These are phyloP conservation scores for Nakazawaea wyomingensis DNA, from an alignment of 805 yeast species.

Conservation along the genomic window DNA sequence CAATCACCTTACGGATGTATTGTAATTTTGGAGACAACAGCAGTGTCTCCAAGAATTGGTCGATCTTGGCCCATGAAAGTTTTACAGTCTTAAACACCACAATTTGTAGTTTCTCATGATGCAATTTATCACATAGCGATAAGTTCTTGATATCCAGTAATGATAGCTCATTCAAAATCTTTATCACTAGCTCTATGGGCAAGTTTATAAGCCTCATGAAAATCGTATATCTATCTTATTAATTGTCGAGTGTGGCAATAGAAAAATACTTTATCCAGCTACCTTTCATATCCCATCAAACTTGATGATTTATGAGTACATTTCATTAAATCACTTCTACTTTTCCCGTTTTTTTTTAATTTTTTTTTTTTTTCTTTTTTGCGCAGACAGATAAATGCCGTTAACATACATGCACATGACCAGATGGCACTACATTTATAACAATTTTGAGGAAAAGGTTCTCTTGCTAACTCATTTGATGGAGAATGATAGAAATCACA, in stretches of 20 bases:
- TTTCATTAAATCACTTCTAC: too few relatives aligned
- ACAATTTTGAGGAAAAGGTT: too few relatives aligned
- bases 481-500: too few relatives aligned
- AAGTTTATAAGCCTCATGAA: slow-evolving; percentile 6
- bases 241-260: too few relatives aligned
- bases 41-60: not conserved
- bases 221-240: too few relatives aligned
- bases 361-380: not conserved
- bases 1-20: not conserved
- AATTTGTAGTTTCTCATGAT: not conserved
- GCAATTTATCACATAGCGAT: not conserved
- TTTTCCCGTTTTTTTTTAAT: not conserved
- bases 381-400: too few relatives aligned
- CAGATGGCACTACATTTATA: too few relatives aligned
- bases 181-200: slow-evolving; percentile 3
- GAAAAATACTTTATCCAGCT: too few relatives aligned
- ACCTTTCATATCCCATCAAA: too few relatives aligned
- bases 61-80: slow-evolving; percentile 6
- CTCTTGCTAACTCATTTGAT: too few relatives aligned
- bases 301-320: too few relatives aligned
- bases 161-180: not conserved
- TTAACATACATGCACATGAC: too few relatives aligned
- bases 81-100: slow-evolving; percentile 1
- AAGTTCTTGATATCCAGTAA: slow-evolving; percentile 5
- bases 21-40: not conserved